Evolutionary conservation across 2,329 filamentous ascomycete species (phyloP).

Genomic region (Pseudogymnoascus destructans): DNA sequence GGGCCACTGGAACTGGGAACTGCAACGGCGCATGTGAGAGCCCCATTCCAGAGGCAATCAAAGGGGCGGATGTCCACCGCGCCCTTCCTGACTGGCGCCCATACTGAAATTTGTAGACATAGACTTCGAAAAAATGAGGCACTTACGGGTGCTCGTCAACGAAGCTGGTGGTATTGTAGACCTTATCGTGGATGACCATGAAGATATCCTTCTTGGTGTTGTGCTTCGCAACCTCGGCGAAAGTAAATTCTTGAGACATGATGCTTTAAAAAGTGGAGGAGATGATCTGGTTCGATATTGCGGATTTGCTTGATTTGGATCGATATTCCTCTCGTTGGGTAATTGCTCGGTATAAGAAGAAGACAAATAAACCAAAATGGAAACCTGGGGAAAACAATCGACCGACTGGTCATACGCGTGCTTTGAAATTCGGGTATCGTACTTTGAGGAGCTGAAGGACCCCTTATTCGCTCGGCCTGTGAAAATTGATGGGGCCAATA

Average conservation of each 20-base stretch:
- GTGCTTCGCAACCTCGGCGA: conserved; percentile 71
- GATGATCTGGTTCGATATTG: background rate
- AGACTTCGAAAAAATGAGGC: conserved; percentile 7
- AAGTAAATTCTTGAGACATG: conserved; percentile 54
- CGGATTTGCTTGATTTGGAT: background rate
- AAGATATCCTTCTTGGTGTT: conserved; percentile 89
- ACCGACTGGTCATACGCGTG: conserved; percentile 7
- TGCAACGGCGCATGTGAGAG: background rate
- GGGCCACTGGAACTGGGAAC: background rate
- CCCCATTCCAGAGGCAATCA: background rate
- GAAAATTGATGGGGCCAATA: conserved; percentile 8
- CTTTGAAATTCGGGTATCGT: conserved; percentile 7
- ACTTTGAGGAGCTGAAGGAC: background rate
- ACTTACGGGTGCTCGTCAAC: conserved; percentile 90
- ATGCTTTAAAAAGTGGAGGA: conserved; percentile 19
- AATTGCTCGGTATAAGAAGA: conserved; percentile 3
- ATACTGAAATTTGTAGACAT: background rate
- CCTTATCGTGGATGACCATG: conserved; percentile 88
- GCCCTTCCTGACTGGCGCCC: background rate
- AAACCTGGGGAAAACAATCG: conserved; percentile 8
- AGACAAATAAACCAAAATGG: conserved; percentile 8
- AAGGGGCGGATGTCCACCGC: background rate
- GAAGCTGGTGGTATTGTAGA: conserved; percentile 83
- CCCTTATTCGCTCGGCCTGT: conserved; percentile 6
- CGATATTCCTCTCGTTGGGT: background rate